Conservation (phyloP, 768 basidiomycete species). For the Lyophyllum decastes region DNA sequence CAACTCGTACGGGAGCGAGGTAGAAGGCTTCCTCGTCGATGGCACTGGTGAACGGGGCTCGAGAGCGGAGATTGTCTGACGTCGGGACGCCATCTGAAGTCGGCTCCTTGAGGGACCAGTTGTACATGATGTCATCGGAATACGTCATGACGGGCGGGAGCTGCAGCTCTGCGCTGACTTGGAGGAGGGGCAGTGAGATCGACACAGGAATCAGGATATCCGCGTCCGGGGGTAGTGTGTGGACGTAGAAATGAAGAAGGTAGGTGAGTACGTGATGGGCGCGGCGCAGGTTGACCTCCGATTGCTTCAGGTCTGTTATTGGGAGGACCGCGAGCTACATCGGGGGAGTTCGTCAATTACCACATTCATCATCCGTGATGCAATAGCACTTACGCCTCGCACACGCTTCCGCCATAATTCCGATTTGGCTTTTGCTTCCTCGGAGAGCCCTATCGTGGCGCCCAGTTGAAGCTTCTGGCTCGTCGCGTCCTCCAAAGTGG, state of each 20-base stretch:
- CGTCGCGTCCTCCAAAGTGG: constrained; percentile 51
- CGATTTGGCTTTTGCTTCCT: constrained; percentile 42
- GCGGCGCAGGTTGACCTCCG: constrained; percentile 65
- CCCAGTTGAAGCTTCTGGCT: constrained; percentile 53
- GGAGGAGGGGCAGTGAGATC: constrained; percentile 76
- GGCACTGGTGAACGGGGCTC: constrained; percentile 76
- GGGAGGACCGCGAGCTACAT: constrained; percentile 56
- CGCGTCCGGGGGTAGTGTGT: constrained; percentile 52
- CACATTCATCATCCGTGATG: neutral
- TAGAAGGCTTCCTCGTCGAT: constrained; percentile 90
- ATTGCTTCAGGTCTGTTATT: constrained; percentile 42
- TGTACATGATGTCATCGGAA: constrained; percentile 91
- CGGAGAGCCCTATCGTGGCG: constrained; percentile 46
- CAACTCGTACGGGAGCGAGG: constrained; percentile 85
- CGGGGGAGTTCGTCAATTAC: too few relatives aligned
- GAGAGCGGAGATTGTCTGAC: constrained; percentile 63
- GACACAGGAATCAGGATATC: constrained; percentile 70
- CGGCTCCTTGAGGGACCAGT: constrained; percentile 58
- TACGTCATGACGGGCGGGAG: constrained; percentile 91
- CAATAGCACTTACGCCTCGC: constrained; percentile 38
- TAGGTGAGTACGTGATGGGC: constrained; percentile 79
- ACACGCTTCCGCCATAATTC: constrained; percentile 56
- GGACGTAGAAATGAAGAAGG: constrained; percentile 81
- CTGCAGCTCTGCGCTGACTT: constrained; percentile 70
- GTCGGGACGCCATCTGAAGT: constrained; percentile 36